Evolutionary conservation across 371 early-diverging fungal genomes (phyloP), one percentile per base, ranked within the genome.

Genomic region (Thermomucor indicae-seudaticae): DNA sequence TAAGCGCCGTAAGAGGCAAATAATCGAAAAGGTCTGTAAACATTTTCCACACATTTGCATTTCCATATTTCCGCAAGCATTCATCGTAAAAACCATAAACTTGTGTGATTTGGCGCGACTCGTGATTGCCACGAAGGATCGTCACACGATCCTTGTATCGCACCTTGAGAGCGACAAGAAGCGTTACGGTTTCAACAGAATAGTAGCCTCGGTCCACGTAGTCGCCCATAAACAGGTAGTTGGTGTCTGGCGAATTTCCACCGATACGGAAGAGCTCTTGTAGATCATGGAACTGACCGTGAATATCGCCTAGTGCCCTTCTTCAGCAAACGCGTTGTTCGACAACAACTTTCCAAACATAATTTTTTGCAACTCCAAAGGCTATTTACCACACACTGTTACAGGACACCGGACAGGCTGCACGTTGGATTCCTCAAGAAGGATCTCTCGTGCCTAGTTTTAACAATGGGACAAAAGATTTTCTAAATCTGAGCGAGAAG

Each of bases 121-220:
- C 99, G 69, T 99, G 99, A 73, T 99, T 99, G 50, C 99, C 99
- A 43, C 99, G 84, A 51, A 99, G 75, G 38, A 99, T 81, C 45
- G 95, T 96, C 37, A 99, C 92, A 61, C 95, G 92, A 57, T 96
- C 94, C 24, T 98, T 99, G 77, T 95, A 93, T 70, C 84, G 89
- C 49, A 95, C 94, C 79, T 99, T 98, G 50, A 98, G 80, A 17
- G 86, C 89, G 62, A 99, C 83, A 35, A 99, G 70, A 47, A 98
- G 64, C 22, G 96, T 91, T 53, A 98, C 91, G 5, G 99, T 97
- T 65, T 99, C 99, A 48, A 99, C 81, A 60, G 93, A 92, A 78
- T 97, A 96, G 72, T 96, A 97, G 17, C 99, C 99, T 48, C 99
- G 85, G 77, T 99, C 99, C 8, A 99, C 99, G 83, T 97, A 99